Conservation (phyloP, 108 stramenopile species). For the Cylindrotheca fusiformis region DNA sequence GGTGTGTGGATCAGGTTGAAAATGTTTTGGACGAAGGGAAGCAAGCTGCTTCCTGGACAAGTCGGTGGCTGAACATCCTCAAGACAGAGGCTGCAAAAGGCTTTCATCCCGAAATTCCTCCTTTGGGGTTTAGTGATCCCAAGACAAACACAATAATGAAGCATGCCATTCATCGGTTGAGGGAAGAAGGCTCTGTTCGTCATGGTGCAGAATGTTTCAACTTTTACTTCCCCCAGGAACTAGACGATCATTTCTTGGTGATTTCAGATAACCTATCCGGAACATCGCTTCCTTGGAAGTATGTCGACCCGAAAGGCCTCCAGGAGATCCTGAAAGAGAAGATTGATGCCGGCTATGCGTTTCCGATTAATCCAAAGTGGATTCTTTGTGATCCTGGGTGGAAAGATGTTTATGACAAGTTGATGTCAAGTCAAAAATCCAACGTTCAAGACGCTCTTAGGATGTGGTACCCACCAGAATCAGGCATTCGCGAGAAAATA, state of each 20-base stretch:
- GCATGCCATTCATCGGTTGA: conserved; percentile 34
- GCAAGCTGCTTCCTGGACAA: conserved; percentile 27
- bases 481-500: conserved; percentile 60
- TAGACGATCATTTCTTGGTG: conserved; percentile 56
- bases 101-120: conserved; percentile 47
- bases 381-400: conserved; percentile 71
- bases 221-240: conserved; percentile 58
- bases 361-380: conserved; percentile 67
- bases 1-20: conserved; percentile 41
- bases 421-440: conserved; percentile 34
- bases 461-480: conserved; percentile 55
- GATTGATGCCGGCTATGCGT: conserved; percentile 57
- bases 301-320: conserved; percentile 38
- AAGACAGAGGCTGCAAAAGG: conserved; percentile 31
- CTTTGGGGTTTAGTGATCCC: conserved; percentile 59
- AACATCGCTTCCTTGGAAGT: conserved; percentile 39
- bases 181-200: conserved; percentile 46
- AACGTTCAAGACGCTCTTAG: conserved; percentile 22
- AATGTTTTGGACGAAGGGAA: conserved; percentile 22
- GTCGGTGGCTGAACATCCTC: conserved; percentile 54
- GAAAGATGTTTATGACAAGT: conserved; percentile 60
- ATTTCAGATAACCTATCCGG: conserved; percentile 39
- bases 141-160: conserved; percentile 53
- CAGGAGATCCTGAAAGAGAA: conserved; percentile 34
- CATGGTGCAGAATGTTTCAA: conserved; percentile 75